These are phyloP conservation scores for Neoboletus subvelutipes DNA, from an alignment of 768 basidiomycete genomes.

Conservation along the genomic window DNA sequence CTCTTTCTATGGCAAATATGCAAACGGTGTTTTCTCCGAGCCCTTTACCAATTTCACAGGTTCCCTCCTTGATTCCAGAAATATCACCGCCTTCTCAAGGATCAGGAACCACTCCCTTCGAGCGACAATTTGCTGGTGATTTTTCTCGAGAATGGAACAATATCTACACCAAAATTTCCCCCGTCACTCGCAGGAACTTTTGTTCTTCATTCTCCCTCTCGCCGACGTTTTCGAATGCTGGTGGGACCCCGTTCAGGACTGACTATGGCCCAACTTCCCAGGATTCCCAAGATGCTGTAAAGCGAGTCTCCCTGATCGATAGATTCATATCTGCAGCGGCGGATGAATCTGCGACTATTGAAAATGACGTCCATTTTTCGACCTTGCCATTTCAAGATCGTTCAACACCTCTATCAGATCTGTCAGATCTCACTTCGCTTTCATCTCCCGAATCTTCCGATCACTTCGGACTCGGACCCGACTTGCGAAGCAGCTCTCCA, in stretches of 20 bases:
- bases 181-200: conserved; percentile 16
- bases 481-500: conserved; percentile 13
- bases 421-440: conserved; percentile 32
- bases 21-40: conserved; percentile 29
- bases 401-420: conserved; percentile 27
- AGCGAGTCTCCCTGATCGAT: conserved; percentile 28
- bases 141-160: conserved; percentile 21
- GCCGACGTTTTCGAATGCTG: neutral
- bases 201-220: conserved; percentile 1
- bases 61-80: conserved; percentile 20
- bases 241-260: neutral
- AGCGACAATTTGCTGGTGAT: conserved; percentile 27
- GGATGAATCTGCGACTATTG: conserved; percentile 7
- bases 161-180: conserved; percentile 21
- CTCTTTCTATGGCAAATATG: conserved; percentile 2
- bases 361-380: neutral
- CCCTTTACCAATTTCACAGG: conserved; percentile 22
- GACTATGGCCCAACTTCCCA: conserved; percentile 5
- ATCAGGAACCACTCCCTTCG: conserved; percentile 29
- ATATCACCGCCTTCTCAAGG: conserved; percentile 32
- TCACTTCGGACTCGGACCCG: neutral
- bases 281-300: conserved; percentile 3
- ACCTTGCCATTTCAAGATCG: conserved; percentile 8
- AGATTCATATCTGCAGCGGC: conserved; percentile 29
- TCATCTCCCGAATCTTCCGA: conserved; percentile 24